A percentile compares a stretch with the other conserved stretches of the same genome.
Conservation (phyloP, 768 basidiomycete species). For the Boletales sp. region DNA sequence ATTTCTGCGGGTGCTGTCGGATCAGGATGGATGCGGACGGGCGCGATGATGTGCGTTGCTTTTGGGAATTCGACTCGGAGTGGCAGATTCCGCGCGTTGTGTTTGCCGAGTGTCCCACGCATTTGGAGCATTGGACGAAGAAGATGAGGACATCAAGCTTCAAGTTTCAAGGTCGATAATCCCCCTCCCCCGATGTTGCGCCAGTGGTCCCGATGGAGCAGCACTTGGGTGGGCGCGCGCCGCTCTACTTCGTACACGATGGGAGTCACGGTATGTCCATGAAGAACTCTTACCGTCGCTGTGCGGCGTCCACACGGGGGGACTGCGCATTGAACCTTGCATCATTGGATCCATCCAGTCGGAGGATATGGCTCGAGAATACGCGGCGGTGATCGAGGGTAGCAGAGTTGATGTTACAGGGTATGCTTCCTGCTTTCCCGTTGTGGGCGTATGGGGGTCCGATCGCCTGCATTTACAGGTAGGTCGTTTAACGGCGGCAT, state of each 20-base stretch:
- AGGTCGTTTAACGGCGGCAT: slow-evolving; percentile 51
- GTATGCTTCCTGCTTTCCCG: slow-evolving; percentile 30
- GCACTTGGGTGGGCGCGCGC: slow-evolving; percentile 25
- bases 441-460: slow-evolving; percentile 45
- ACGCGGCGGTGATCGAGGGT: slow-evolving; percentile 41
- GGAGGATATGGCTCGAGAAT: slow-evolving; percentile 51
- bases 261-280: slow-evolving; percentile 62
- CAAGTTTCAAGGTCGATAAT: not conserved
- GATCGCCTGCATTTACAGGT: slow-evolving; percentile 47
- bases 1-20: too few species aligned
- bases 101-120: slow-evolving; percentile 30
- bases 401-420: slow-evolving; percentile 52
- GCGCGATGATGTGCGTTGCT: too few species aligned
- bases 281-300: slow-evolving; percentile 43
- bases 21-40: too few species aligned
- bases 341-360: slow-evolving; percentile 44
- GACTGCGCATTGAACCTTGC: slow-evolving; percentile 47
- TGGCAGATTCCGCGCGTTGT: too few species aligned
- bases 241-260: slow-evolving; percentile 68
- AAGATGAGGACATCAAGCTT: not conserved
- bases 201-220: slow-evolving; percentile 40
- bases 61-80: too few species aligned
- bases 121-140: slow-evolving; percentile 10
- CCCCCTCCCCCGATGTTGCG: slow-evolving; percentile 21
- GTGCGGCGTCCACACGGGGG: slow-evolving; percentile 57